A percentile compares a stretch with the other conserved stretches of the same genome.
phyloP scores from a whole-genome alignment of 2,329 filamentous ascomycete species.

The Aureobasidium mangrovei region DNA sequence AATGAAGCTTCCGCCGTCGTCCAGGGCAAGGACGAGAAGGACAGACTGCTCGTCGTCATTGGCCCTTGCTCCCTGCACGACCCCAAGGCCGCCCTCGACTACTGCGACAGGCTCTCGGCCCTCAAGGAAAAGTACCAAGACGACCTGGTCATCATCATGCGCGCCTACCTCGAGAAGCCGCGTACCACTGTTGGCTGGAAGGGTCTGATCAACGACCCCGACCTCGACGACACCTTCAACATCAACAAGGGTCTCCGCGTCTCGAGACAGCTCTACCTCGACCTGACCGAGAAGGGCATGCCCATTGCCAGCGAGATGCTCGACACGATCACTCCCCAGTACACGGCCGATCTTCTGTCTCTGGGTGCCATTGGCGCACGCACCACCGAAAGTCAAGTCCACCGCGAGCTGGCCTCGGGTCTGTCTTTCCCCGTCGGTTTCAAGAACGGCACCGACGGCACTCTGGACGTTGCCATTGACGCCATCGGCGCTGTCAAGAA shows the following conservation, averaged over 20 bases:
- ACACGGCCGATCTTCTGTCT: conserved; percentile 82
- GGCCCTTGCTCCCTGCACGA: conserved; percentile 98
- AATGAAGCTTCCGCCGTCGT: conserved; percentile 54
- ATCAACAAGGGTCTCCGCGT: conserved; percentile 94
- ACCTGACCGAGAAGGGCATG: conserved; percentile 87
- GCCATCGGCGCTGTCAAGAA: conserved; percentile 88
- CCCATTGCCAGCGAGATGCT: conserved; percentile 96
- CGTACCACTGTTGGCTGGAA: conserved; percentile 98
- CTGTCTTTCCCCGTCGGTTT: conserved; percentile 96
- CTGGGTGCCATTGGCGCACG: conserved; percentile 91
- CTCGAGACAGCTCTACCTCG: conserved; percentile 83
- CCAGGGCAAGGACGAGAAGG: conserved; percentile 47
- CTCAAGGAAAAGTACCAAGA: conserved; percentile 82
- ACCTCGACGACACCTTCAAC: conserved; percentile 96
- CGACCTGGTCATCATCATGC: conserved; percentile 92
- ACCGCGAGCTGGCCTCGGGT: conserved; percentile 87
- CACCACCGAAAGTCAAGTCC: conserved; percentile 91
- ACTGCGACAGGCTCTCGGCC: conserved; percentile 74
- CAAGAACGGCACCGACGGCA: conserved; percentile 98
- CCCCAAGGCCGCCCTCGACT: conserved; percentile 78
- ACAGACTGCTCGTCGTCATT: conserved; percentile 67
- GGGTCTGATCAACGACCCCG: conserved; percentile 95
- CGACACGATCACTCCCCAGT: conserved; percentile 96
- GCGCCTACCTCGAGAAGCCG: conserved; percentile 96
- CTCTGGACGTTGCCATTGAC: conserved; percentile 81